Base-by-base conservation (phyloP, 2,329 filamentous ascomycete genomes). In the Trichoderma arundinaceum region DNA sequence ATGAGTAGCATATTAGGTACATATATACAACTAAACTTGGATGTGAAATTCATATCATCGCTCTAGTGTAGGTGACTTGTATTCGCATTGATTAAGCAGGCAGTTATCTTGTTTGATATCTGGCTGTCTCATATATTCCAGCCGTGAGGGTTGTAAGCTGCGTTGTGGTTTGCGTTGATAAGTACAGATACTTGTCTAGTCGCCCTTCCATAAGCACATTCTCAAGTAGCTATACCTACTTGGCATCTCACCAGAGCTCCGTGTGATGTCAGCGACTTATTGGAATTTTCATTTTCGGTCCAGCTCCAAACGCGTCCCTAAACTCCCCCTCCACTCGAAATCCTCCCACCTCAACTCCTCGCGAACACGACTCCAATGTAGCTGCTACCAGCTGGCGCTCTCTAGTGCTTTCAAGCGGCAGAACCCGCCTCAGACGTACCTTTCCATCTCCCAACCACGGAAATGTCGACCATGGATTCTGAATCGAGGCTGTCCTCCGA, bases 401-500 rank as follows among this genome's bases (percentile, higher is more conserved):
- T 46, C 17, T 8, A 46, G 49, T 63, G 60, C 48, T 51, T 13
- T 38, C 48, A 60, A 32, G 35, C 19, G 41, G 15, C 10, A 46
- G 44, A 66, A 39, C 8, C 22, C 44, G 12, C 52, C n/a, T 15
- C n/a, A 19, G 28, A 12, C n/a, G 9, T 12, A 35, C 13, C 32
- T 17, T 38, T 39, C 22, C 19, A 32, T 28, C n/a, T 15, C 38
- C 15, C 49, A 57, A 32, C 19, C 22, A 19, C 44, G 15, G n/a
- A 38, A 57, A 51, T 63, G 54, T 67, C 63, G 49, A 66, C 68
- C 58, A 77, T 77, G 73, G 72, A 74, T 61, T 51, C 71, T 12
- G 75, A 74, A 64, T 69, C 72, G 39, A 74, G 71, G 35, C 69
- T 71, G 58, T 74, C 73, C 15, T 74, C 73, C 15, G 74, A 76